Base-by-base conservation (phyloP, 495 filamentous ascomycete genomes). In the Xylaria telfairii region DNA sequence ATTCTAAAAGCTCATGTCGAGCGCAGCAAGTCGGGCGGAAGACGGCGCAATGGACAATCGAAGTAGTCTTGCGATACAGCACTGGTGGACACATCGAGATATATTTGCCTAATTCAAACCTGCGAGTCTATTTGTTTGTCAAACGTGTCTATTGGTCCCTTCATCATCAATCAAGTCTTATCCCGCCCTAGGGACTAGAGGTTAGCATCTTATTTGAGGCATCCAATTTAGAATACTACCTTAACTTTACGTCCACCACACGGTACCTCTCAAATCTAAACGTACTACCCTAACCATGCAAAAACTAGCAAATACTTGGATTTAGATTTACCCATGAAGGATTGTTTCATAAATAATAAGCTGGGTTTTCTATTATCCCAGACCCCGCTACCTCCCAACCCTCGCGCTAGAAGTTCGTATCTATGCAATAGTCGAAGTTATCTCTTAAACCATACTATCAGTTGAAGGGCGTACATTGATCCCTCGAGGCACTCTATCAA, bases 1-100 rank as follows among this genome's bases (percentile, higher is more conserved):
- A 86, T 92, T 63, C 75, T 99, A 73, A 93, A 88, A 81, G 92
- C 89, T 60, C 95, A 98, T 81, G 84, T 92, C 51, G 92, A 96
- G 51, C 87, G 94, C 75, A 86, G 87, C 75, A 97, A 96, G 85
- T 90, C 90, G 65, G 93, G 94, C 53, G 95, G 94, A 37, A 90
- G 90, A 81, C 91, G 92, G 74, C 89, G 92, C 64, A 97, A 97
- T 76, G 81, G 74, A 5, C 1, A 6, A 44, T 26, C 42, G 7
- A 69, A 34, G 28, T 69, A 69, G 26, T 63, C 42, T 41, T 63
- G 46, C 21, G 34, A 46, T 54, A 24, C n/a, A n/a, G n/a, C 28
- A 12, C 1, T 3, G 6, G 42, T 46, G 19, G 19, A 49, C 61
- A 47, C 47, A 6, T 8, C 4, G 19, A 59, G 37, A 67, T 66